A percentile compares a stretch with the other conserved stretches of the same genome.
These are phyloP conservation scores for Piromyces sp. DNA, from an alignment of 192 early-diverging fungal genomes.

Conservation along the genomic window DNA sequence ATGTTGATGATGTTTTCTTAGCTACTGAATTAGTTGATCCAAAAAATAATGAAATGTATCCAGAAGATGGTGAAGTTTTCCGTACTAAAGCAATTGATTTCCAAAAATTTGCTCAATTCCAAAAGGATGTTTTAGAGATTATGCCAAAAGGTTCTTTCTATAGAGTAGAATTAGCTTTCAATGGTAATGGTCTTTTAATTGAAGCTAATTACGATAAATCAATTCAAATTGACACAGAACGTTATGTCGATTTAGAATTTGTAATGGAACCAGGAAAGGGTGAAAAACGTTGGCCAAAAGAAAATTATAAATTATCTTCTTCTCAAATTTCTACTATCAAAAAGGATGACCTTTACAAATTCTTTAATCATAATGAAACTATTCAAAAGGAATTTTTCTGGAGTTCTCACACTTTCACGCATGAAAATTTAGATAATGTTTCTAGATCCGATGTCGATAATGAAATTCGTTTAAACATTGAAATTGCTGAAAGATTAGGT, in stretches of 20 bases:
- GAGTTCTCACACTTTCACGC: too few relatives aligned
- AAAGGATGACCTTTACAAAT: conserved; percentile 12
- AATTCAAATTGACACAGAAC: conserved; percentile 11
- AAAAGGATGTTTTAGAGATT: conserved; percentile 14
- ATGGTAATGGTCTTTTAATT: conserved; percentile 20
- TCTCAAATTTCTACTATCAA: not conserved
- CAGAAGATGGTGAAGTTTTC: conserved; percentile 4
- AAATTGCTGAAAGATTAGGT: conserved; percentile 8
- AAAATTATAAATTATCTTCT: not conserved
- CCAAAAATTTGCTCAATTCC: conserved; percentile 14
- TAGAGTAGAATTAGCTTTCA: conserved; percentile 13
- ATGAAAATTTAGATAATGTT: too few relatives aligned
- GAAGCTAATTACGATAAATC: not conserved
- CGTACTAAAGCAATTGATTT: conserved; percentile 10
- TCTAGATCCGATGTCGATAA: too few relatives aligned
- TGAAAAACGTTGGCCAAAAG: conserved; percentile 12
- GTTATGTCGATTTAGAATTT: conserved; percentile 4
- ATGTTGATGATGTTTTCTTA: conserved; percentile 20
- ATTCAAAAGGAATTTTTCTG: not conserved
- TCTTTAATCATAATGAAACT: conserved; percentile 1
- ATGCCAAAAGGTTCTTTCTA: conserved; percentile 16
- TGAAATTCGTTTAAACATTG: too few relatives aligned
- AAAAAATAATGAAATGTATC: not conserved
- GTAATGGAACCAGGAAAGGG: conserved; percentile 19
- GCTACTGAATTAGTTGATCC: not conserved